Evolutionary conservation across 805 yeast species (phyloP).

Genomic region (Huiozyma sinensis): DNA sequence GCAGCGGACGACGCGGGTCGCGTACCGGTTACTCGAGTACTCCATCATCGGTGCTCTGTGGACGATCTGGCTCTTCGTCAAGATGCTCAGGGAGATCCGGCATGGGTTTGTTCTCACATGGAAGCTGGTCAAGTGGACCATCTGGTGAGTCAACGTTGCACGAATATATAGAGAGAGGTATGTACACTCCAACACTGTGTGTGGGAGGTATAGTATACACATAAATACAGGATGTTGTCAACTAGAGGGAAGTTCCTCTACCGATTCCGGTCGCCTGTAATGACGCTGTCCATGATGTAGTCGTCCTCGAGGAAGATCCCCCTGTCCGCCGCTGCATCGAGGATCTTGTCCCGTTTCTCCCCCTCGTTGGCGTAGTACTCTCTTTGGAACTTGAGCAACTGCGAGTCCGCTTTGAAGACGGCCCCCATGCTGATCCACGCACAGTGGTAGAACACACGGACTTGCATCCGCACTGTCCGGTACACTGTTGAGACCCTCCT

Average conservation of each 20-base stretch:
- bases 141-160: constrained; percentile 13
- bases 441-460: constrained; percentile 32
- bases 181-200: background rate
- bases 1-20: constrained; percentile 12
- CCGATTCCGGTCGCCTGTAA: background rate
- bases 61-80: constrained; percentile 24
- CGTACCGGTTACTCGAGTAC: constrained; percentile 21
- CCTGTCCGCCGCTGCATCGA: constrained; percentile 37
- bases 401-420: constrained; percentile 35
- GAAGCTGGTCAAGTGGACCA: constrained; percentile 14
- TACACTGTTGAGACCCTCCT: constrained; percentile 29
- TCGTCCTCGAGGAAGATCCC: constrained; percentile 33
- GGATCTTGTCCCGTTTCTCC: constrained; percentile 26
- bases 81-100: constrained; percentile 13
- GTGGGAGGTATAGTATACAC: background rate
- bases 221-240: background rate
- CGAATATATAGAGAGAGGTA: background rate
- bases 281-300: background rate
- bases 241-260: background rate
- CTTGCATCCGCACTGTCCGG: constrained; percentile 31
- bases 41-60: constrained; percentile 20
- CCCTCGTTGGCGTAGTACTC: constrained; percentile 27
- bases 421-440: constrained; percentile 34
- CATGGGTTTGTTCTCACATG: constrained; percentile 8
- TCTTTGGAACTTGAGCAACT: constrained; percentile 28